phyloP scores from a whole-genome alignment of 2,329 filamentous ascomycete genomes.

The Apiospora malaysiana region DNA sequence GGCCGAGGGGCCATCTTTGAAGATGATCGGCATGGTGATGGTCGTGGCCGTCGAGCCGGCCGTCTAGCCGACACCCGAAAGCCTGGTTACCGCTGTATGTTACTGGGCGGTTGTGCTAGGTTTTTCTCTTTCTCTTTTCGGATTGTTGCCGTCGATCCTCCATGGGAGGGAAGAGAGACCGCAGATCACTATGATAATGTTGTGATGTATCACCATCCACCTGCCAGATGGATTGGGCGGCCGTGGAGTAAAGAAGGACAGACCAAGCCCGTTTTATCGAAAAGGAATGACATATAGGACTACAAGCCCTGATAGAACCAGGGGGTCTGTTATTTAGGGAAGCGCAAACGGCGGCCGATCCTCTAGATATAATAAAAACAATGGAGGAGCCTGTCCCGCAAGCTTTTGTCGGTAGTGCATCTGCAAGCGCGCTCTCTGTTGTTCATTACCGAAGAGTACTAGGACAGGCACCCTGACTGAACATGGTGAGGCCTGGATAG shows the following conservation, averaged over 20 bases:
- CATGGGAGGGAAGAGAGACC: neutral
- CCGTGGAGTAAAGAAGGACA: conserved; percentile 2
- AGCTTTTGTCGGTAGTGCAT: neutral
- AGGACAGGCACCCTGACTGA: neutral
- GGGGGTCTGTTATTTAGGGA: neutral
- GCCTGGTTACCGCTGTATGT: neutral
- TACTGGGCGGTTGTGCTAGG: neutral
- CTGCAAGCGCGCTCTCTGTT: neutral
- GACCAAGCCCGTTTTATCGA: neutral
- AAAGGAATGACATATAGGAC: conserved; percentile 7
- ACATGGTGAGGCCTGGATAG: conserved; percentile 1
- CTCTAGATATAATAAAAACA: neutral
- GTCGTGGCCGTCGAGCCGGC: neutral
- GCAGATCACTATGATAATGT: neutral
- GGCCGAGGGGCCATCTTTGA: conserved; percentile 26
- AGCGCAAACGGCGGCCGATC: neutral
- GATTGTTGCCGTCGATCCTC: neutral
- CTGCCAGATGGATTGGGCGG: neutral
- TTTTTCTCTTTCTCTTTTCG: neutral
- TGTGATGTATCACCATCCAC: neutral
- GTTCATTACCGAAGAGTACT: neutral
- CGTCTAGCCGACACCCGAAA: neutral
- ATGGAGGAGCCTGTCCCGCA: neutral
- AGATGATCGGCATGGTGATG: neutral
- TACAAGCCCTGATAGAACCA: neutral